Evolutionary conservation across 2,329 filamentous ascomycete species (phyloP).

Genomic region (Pseudogymnoascus sp.): DNA sequence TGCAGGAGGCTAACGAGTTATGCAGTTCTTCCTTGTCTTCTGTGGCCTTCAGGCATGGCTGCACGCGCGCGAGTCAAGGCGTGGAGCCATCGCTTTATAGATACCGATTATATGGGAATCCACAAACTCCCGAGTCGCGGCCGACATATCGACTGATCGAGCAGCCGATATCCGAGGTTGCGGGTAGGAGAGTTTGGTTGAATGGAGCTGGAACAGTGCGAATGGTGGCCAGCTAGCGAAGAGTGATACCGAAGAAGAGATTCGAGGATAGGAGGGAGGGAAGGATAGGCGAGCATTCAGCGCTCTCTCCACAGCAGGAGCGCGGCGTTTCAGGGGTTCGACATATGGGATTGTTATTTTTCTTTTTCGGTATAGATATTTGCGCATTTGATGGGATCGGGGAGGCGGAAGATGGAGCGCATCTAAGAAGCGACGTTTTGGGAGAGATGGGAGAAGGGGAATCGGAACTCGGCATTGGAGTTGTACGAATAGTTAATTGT

Average conservation of each 20-base stretch:
- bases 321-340: slow-evolving; percentile 4
- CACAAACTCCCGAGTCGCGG: not conserved
- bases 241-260: not conserved
- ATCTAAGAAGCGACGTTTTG: not conserved
- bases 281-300: not conserved
- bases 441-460: not conserved
- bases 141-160: not conserved
- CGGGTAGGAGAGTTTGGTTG: not conserved
- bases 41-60: slow-evolving; percentile 84
- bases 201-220: not conserved
- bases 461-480: not conserved
- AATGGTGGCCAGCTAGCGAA: not conserved
- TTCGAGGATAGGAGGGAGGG: not conserved
- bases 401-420: not conserved
- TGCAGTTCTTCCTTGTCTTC: slow-evolving; percentile 79
- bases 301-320: not conserved
- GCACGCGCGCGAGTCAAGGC: slow-evolving; percentile 72
- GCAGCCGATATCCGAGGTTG: not conserved
- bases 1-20: not conserved
- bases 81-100: slow-evolving; percentile 72
- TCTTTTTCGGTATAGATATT: not conserved
- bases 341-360: slow-evolving; percentile 4
- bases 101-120: slow-evolving; percentile 14
- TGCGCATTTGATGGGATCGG: not conserved
- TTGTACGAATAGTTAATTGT: not conserved